These are phyloP conservation scores for Chalara sp. DNA, from an alignment of 2,329 filamentous ascomycete genomes.

Conservation along the genomic window DNA sequence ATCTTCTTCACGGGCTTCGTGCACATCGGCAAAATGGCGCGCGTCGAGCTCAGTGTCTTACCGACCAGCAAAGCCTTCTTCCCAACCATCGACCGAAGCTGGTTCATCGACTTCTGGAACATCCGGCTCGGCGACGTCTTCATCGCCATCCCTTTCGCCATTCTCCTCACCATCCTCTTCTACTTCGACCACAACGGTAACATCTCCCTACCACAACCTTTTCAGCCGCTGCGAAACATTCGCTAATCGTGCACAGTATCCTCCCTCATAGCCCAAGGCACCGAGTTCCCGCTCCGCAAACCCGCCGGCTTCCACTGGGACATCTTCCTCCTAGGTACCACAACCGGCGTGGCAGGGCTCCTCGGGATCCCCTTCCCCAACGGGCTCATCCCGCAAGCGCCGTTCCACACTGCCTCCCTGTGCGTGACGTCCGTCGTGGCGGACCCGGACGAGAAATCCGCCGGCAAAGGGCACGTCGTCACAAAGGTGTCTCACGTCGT, in stretches of 20 bases:
- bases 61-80: slow-evolving; percentile 73
- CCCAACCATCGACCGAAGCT: slow-evolving; percentile 65
- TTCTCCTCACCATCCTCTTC: slow-evolving; percentile 77
- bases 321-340: slow-evolving; percentile 71
- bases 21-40: slow-evolving; percentile 75
- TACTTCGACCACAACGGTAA: slow-evolving; percentile 86
- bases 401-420: slow-evolving; percentile 73
- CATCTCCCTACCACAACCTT: neutral
- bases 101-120: slow-evolving; percentile 81
- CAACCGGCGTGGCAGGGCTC: slow-evolving; percentile 68
- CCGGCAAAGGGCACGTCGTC: slow-evolving; percentile 50
- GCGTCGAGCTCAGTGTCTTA: slow-evolving; percentile 61
- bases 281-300: slow-evolving; percentile 73
- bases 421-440: slow-evolving; percentile 57
- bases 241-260: slow-evolving; percentile 47
- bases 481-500: slow-evolving; percentile 56
- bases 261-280: slow-evolving; percentile 75
- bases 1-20: slow-evolving; percentile 89
- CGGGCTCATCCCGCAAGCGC: slow-evolving; percentile 76
- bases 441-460: slow-evolving; percentile 42
- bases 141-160: slow-evolving; percentile 77
- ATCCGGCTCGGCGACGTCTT: slow-evolving; percentile 68
- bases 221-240: neutral
- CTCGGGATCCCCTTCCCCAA: slow-evolving; percentile 77
- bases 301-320: slow-evolving; percentile 85